A percentile compares a stretch with the other conserved stretches of the same genome.
These are phyloP conservation scores for Setaria italica DNA, from an alignment of 202 grass and related monocot species.

Conservation along the genomic window DNA sequence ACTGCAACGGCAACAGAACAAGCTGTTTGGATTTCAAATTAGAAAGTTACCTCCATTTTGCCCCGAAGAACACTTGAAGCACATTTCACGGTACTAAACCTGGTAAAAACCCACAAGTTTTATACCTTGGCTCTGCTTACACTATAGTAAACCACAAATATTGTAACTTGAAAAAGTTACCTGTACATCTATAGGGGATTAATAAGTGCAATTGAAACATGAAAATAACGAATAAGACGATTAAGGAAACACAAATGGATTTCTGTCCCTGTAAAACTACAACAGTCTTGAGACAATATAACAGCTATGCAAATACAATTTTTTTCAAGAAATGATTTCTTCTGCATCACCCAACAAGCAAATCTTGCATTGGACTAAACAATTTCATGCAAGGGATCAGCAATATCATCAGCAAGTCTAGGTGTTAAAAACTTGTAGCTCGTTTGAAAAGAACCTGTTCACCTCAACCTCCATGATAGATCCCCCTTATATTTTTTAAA, in stretches of 20 bases:
- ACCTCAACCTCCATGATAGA: background rate
- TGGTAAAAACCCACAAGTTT: background rate
- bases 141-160: background rate
- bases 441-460: background rate
- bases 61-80: background rate
- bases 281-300: background rate
- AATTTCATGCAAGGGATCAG: background rate
- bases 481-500: constrained; percentile 13
- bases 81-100: constrained; percentile 9
- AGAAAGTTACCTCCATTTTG: constrained; percentile 4
- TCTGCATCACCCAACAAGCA: background rate
- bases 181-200: background rate
- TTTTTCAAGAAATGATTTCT: constrained; percentile 8
- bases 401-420: background rate
- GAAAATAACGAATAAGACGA: background rate
- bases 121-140: background rate
- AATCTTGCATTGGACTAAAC: background rate
- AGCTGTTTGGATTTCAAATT: background rate
- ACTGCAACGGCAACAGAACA: background rate
- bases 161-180: constrained; percentile 5
- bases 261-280: background rate
- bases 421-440: background rate
- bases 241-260: background rate
- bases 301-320: background rate
- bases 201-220: background rate